These are phyloP conservation scores for Xylariaceae sp. DNA, from an alignment of 2,329 filamentous ascomycete genomes.

Conservation along the genomic window DNA sequence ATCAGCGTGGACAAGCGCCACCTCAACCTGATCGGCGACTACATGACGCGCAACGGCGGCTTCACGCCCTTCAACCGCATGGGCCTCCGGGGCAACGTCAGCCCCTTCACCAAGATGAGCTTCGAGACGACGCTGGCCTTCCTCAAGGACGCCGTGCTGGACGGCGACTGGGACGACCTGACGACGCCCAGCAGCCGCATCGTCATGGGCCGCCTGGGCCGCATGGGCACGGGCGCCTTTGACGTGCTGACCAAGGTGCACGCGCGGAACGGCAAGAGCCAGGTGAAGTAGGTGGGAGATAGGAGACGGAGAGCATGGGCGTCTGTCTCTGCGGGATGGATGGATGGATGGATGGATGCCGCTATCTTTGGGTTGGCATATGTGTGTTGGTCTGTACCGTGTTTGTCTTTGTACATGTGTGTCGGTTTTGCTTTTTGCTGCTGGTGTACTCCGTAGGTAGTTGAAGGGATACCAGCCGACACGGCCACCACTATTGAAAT, in stretches of 20 bases:
- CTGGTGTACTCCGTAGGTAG: too few species aligned
- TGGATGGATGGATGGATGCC: neutral
- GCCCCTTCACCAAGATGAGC: conserved; percentile 96
- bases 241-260: conserved; percentile 67
- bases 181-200: conserved; percentile 79
- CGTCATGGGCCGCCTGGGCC: conserved; percentile 75
- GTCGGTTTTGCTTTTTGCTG: too few species aligned
- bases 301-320: conserved; percentile 1
- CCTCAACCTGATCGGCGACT: conserved; percentile 90
- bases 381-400: neutral
- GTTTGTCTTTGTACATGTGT: neutral
- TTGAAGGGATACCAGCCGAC: too few species aligned
- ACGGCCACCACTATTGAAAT: too few species aligned
- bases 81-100: conserved; percentile 75
- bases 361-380: neutral
- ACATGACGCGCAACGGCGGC: conserved; percentile 89
- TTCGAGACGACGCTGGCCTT: conserved; percentile 97
- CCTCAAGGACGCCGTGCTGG: conserved; percentile 83
- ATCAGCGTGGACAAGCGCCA: conserved; percentile 90
- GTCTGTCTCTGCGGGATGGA: conserved; percentile 6
- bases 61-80: conserved; percentile 92
- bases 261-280: conserved; percentile 38
- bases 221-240: conserved; percentile 84
- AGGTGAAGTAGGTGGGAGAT: conserved; percentile 4
- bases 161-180: conserved; percentile 85